Evolutionary conservation across 306 rosid species (phyloP).

Genomic region (Ammopiptanthus mongolicus): DNA sequence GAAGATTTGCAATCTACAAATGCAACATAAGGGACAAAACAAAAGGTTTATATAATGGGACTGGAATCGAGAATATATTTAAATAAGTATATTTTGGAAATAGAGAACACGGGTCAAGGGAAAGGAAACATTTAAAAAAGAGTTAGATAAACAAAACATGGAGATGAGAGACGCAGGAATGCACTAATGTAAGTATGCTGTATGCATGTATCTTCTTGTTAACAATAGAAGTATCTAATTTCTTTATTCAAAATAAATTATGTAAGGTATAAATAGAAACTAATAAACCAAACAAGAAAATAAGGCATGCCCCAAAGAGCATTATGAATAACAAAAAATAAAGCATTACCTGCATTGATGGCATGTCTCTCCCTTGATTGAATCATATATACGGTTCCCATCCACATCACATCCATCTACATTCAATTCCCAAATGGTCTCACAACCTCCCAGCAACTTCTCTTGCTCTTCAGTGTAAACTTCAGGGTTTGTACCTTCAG

Average conservation of each 20-base stretch:
- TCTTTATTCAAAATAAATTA: not conserved
- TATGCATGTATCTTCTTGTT: not conserved
- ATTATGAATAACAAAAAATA: not conserved
- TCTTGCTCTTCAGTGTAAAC: constrained; percentile 64
- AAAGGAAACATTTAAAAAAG: not conserved
- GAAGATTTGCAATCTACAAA: not conserved
- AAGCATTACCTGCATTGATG: constrained; percentile 74
- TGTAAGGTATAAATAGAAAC: not conserved
- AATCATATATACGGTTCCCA: constrained; percentile 60
- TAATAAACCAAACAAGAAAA: not conserved
- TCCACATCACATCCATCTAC: constrained; percentile 70
- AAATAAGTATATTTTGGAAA: not conserved
- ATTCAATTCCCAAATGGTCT: constrained; percentile 48
- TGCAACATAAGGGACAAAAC: not conserved
- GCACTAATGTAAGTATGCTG: not conserved
- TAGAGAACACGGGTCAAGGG: not conserved
- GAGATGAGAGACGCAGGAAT: not conserved
- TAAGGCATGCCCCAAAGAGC: not conserved
- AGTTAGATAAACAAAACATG: not conserved
- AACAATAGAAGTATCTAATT: constrained; percentile 2
- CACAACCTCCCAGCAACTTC: constrained; percentile 63
- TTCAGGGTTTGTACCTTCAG: constrained; percentile 62
- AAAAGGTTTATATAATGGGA: not conserved
- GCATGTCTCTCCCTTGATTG: constrained; percentile 57
- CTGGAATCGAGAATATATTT: not conserved